A percentile compares a stretch with the other conserved stretches of the same genome.
Evolutionary conservation across 2,329 filamentous ascomycete species (phyloP).

Genomic region (Alternaria ventricosa): DNA sequence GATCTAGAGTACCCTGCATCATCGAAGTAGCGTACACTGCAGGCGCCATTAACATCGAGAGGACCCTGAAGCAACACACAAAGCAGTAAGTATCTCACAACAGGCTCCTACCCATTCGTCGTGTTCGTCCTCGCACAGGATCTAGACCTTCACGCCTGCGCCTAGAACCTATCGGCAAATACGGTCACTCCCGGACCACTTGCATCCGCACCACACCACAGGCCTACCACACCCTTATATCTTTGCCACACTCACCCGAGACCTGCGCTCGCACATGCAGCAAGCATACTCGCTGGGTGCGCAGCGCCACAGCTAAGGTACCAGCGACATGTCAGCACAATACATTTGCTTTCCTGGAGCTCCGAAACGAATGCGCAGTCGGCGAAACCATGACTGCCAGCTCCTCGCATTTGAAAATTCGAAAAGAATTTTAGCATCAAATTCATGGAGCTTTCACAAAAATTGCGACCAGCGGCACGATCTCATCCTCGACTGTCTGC

Average conservation of each 20-base stretch:
- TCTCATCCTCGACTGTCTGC: no score
- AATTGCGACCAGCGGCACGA: no score
- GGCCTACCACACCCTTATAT: slow-evolving; percentile 4
- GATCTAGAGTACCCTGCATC: not conserved
- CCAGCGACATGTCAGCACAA: not conserved
- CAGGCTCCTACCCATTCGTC: not conserved
- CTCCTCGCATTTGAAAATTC: no score
- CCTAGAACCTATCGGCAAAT: slow-evolving; percentile 7
- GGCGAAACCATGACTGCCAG: not conserved
- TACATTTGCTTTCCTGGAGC: not conserved
- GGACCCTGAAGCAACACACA: not conserved
- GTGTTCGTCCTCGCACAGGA: not conserved
- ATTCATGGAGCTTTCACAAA: no score
- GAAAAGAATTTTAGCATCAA: no score
- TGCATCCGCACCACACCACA: not conserved
- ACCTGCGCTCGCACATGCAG: not conserved
- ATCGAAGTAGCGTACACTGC: not conserved
- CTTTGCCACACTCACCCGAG: not conserved
- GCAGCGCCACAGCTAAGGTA: not conserved
- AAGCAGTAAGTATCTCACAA: not conserved
- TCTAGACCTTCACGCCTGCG: not conserved
- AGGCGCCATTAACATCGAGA: not conserved
- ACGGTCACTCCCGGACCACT: not conserved
- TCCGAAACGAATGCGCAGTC: not conserved
- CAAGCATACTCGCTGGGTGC: not conserved